Percentiles rank a stretch among this genome's conserved stretches.
Conservation (phyloP, 768 basidiomycete species). For the Fistulinella prunicolor region DNA sequence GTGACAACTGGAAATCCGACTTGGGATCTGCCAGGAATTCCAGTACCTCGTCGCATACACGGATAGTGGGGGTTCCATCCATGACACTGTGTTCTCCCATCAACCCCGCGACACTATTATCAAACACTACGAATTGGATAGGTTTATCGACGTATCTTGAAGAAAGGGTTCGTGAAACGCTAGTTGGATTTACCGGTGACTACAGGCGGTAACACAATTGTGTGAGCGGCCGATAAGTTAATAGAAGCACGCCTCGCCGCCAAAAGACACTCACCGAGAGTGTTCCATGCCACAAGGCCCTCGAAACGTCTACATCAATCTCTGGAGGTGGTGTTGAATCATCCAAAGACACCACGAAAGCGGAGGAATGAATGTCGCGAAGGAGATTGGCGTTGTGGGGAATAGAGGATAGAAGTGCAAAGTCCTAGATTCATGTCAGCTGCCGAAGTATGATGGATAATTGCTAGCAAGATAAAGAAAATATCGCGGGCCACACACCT, state of each 20-base stretch:
- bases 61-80: slow-evolving; percentile 83
- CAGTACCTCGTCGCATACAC: slow-evolving; percentile 69
- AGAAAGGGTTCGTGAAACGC: slow-evolving; percentile 47
- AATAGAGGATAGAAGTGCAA: slow-evolving; percentile 54
- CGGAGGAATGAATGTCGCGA: slow-evolving; percentile 76
- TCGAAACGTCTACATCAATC: slow-evolving; percentile 57
- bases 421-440: slow-evolving; percentile 46
- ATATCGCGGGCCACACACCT: slow-evolving; percentile 41
- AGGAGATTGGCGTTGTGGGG: slow-evolving; percentile 63
- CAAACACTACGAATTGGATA: slow-evolving; percentile 79
- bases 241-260: neutral
- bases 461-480: neutral
- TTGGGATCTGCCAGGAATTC: slow-evolving; percentile 51
- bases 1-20: slow-evolving; percentile 60
- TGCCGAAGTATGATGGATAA: neutral
- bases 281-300: slow-evolving; percentile 80
- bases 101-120: slow-evolving; percentile 76
- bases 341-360: slow-evolving; percentile 83
- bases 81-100: slow-evolving; percentile 94
- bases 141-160: slow-evolving; percentile 93
- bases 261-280: slow-evolving; percentile 42
- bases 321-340: slow-evolving; percentile 44
- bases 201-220: neutral
- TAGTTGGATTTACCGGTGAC: slow-evolving; percentile 23
- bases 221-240: neutral